Base-by-base conservation (phyloP, 2,329 filamentous ascomycete genomes). In the Tolypocladium endophyticum region DNA sequence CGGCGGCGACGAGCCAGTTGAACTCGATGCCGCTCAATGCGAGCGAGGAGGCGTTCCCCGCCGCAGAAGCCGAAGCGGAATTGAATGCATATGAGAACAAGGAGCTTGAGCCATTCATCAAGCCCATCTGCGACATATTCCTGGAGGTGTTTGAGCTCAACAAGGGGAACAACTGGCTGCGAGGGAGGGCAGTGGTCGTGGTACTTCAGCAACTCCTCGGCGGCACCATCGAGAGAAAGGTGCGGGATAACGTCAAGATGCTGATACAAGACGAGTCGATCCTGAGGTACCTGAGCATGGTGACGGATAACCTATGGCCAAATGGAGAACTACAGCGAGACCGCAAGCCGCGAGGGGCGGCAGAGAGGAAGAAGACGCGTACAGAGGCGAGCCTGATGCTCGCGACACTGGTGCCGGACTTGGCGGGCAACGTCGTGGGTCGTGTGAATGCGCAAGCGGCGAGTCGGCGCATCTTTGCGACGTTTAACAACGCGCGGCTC, bases 61-160 rank as follows among this genome's bases (percentile, higher is more conserved):
- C 83, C 2, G 83, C 86, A 2, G 94, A 97, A 76, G 94, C 92
- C 0, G 92, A 97, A 74, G 93, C 93, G 0, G 94, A 97, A 73
- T 79, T 99, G 56, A 90, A 92, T 60, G 93, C 93, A 0, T 97
- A 96, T 68, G 93, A 97, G 73, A 87, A 90, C 70, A 87, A 87
- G 68, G 91, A 96, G 67, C 80, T 92, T 2, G 92, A 96, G 70
- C 94, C 94, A 1, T 97, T 99, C 69, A 94, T 99, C 68, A 99
- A 97, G 71, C 95, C 94, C 4, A 97, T 99, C 62, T 97, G 92
- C 73, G 94, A 99, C 72, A 87, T 99, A 61, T 99, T 99, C 74
- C 83, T 99, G 20, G 94, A 99, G 71, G 85, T 92, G 0, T 99
- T 99, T 69, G 92, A 96, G 69, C 82, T 99, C 45, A 96, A 97